These are phyloP conservation scores for Tilletia setariae DNA, from an alignment of 1,284 basidiomycete species.

Conservation along the genomic window DNA sequence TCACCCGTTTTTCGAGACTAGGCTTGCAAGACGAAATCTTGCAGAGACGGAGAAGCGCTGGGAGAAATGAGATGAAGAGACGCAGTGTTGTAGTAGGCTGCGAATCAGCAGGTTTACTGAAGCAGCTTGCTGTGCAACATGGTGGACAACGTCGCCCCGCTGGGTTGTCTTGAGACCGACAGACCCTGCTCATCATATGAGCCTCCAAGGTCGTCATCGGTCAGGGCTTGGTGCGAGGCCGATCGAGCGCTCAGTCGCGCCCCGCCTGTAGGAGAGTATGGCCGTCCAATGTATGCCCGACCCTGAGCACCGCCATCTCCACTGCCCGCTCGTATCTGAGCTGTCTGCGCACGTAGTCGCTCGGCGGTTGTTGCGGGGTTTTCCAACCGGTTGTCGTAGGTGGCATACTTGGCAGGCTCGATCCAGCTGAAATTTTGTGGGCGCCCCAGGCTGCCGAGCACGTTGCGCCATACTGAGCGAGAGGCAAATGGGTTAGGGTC, in stretches of 20 bases:
- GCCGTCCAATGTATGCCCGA: neutral
- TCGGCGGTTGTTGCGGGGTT: conserved; percentile 8
- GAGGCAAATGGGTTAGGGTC: conserved; percentile 16
- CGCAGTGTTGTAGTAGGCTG: neutral
- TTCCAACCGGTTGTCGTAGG: conserved; percentile 5
- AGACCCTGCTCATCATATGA: neutral
- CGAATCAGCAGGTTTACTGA: neutral
- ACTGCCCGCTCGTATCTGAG: neutral
- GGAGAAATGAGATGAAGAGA: too few species aligned
- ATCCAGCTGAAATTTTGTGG: conserved; percentile 18
- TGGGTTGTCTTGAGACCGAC: conserved; percentile 2
- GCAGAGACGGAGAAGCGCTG: neutral
- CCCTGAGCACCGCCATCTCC: neutral
- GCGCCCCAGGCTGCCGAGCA: conserved; percentile 10
- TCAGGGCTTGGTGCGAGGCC: neutral
- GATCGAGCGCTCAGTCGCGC: neutral
- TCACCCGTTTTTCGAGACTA: too few species aligned
- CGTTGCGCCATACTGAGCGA: conserved; percentile 11
- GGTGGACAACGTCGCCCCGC: conserved; percentile 3
- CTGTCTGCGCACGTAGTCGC: neutral
- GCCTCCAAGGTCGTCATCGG: neutral
- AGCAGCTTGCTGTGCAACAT: conserved; percentile 10
- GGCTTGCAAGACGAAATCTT: too few species aligned
- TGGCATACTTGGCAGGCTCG: conserved; percentile 1
- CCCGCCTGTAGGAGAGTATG: neutral